phyloP scores from a whole-genome alignment of 202 grass and related monocot species.

The Cymbopogon flexuosus region DNA sequence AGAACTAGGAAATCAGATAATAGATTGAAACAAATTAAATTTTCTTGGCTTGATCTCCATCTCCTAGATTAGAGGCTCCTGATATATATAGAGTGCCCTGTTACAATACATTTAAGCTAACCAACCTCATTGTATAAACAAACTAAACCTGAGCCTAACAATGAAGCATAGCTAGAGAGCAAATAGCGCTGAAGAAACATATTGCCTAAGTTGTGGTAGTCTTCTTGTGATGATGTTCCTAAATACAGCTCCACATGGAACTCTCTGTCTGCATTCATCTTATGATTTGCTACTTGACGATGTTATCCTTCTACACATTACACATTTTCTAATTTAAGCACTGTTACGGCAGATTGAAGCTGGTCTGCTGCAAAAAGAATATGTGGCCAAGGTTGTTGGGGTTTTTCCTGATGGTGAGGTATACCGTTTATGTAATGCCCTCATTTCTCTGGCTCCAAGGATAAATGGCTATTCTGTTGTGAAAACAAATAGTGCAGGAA shows the following conservation, averaged over 20 bases:
- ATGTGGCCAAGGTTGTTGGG: constrained; percentile 87
- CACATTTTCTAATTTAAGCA: constrained; percentile 22
- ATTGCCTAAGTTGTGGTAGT: not conserved
- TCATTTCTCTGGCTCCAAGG: not conserved
- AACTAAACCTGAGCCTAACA: not conserved
- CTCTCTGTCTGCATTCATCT: not conserved
- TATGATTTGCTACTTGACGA: not conserved
- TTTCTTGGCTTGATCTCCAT: not conserved
- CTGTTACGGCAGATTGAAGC: constrained; percentile 57
- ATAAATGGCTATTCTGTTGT: not conserved
- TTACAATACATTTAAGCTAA: not conserved
- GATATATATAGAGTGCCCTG: not conserved
- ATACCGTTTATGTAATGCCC: not conserved
- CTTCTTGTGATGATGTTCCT: not conserved
- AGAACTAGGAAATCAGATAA: not conserved
- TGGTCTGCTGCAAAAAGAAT: constrained; percentile 79
- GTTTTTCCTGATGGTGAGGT: constrained; percentile 91
- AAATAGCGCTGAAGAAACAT: not conserved
- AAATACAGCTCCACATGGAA: not conserved
- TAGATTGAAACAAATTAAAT: not conserved
- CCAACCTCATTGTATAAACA: not conserved
- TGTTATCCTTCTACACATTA: not conserved
- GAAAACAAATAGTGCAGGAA: constrained; percentile 1
- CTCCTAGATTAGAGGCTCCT: not conserved
- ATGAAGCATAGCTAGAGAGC: not conserved